A percentile compares a stretch with the other conserved stretches of the same genome.
Evolutionary conservation across 495 filamentous ascomycete species (phyloP).

Genomic region (Penicillium parvum): DNA sequence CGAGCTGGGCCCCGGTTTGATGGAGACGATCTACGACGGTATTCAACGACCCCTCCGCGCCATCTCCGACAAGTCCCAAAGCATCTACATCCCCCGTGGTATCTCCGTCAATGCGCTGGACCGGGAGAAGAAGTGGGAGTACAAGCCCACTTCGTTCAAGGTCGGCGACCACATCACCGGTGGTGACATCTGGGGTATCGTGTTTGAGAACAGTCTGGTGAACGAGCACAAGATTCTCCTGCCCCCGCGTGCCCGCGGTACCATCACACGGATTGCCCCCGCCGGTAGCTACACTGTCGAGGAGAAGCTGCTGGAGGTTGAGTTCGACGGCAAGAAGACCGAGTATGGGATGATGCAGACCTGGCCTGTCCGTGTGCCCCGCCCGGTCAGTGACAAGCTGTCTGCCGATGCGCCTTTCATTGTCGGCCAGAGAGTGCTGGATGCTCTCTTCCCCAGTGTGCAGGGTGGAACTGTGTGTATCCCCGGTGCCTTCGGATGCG

Average conservation of each 20-base stretch:
- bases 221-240: constrained; percentile 92
- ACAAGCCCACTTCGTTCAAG: constrained; percentile 77
- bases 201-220: constrained; percentile 94
- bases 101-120: constrained; percentile 85
- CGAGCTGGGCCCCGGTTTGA: constrained; percentile 92
- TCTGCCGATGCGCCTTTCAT: constrained; percentile 84
- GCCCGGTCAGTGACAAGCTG: constrained; percentile 85
- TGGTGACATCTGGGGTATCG: constrained; percentile 88
- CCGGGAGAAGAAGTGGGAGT: constrained; percentile 91
- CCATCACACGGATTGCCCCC: constrained; percentile 82
- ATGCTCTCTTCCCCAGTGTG: constrained; percentile 96
- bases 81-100: constrained; percentile 97
- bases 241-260: constrained; percentile 86
- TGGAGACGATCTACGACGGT: constrained; percentile 99
- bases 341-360: constrained; percentile 96
- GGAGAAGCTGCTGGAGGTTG: constrained; percentile 90
- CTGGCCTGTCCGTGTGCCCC: constrained; percentile 97
- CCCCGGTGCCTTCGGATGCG: constrained; percentile 96
- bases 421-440: constrained; percentile 93
- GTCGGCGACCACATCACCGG: constrained; percentile 96
- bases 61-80: constrained; percentile 69
- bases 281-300: constrained; percentile 92
- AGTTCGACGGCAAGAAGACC: constrained; percentile 93
- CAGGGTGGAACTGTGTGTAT: constrained; percentile 98
- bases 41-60: constrained; percentile 90